These are phyloP conservation scores for Cytospora leucostoma DNA, from an alignment of 2,329 filamentous ascomycete species.

Conservation along the genomic window DNA sequence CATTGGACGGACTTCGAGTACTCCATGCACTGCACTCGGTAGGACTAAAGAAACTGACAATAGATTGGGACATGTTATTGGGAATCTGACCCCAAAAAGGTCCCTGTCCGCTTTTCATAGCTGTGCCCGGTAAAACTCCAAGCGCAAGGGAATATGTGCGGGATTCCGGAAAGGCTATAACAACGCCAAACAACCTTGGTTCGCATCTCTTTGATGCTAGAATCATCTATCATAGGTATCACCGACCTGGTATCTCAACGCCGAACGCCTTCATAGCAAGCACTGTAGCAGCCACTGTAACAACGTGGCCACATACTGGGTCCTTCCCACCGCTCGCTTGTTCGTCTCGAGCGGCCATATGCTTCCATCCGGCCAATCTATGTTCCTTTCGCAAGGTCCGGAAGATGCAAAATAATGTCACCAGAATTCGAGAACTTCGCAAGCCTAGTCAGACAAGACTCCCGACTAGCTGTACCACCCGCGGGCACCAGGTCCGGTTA, in stretches of 20 bases:
- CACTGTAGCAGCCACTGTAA: neutral
- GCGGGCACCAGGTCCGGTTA: slow-evolving; percentile 53
- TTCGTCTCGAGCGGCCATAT: neutral
- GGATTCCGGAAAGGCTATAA: neutral
- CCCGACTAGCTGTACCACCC: slow-evolving; percentile 63
- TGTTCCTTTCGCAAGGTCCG: neutral
- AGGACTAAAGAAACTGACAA: neutral
- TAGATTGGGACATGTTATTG: neutral
- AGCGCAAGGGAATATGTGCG: neutral
- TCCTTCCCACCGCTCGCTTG: neutral
- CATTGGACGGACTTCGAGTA: neutral
- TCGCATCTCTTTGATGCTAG: neutral
- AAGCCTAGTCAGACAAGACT: neutral
- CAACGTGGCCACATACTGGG: neutral
- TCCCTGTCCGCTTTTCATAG: neutral
- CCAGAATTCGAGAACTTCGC: neutral
- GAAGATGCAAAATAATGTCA: too few relatives aligned
- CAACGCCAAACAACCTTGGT: neutral
- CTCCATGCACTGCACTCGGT: neutral
- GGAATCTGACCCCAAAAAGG: neutral
- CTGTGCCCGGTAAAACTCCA: neutral
- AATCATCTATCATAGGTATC: neutral
- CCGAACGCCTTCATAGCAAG: neutral
- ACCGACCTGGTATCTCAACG: neutral
- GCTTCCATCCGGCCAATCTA: neutral